Conservation (phyloP, 1,139 yeast species). For the Yamadazyma spencermartinsiae region DNA sequence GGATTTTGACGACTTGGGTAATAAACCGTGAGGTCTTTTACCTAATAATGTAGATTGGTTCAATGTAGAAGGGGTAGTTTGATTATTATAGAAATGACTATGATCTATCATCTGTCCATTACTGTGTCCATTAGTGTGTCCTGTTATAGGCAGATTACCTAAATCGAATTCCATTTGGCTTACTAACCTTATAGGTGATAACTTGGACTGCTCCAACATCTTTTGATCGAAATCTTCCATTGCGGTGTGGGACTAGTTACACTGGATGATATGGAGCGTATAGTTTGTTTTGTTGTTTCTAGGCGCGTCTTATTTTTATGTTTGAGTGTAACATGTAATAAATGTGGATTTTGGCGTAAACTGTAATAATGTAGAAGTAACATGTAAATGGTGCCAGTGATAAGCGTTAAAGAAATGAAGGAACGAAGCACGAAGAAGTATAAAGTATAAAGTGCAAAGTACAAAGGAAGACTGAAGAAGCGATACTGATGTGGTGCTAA, state of each 20-base stretch:
- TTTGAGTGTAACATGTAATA: too few relatives aligned
- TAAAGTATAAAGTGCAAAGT: too few relatives aligned
- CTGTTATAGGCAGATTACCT: background rate
- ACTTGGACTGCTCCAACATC: constrained; percentile 1
- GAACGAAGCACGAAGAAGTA: too few relatives aligned
- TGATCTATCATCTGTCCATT: constrained; percentile 1
- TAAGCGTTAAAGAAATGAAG: too few relatives aligned
- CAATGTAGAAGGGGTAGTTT: background rate
- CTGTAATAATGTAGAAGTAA: too few relatives aligned
- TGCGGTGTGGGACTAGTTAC: background rate
- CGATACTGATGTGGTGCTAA: too few relatives aligned
- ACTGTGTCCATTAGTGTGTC: background rate
- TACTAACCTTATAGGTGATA: background rate
- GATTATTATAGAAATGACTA: constrained; percentile 2
- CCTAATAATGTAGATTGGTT: constrained; percentile 8
- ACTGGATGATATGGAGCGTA: background rate
- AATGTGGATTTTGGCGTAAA: too few relatives aligned
- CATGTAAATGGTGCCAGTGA: too few relatives aligned
- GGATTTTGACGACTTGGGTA: constrained; percentile 27
- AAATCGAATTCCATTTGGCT: background rate
- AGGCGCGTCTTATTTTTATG: constrained; percentile 2
- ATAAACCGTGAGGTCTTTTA: constrained; percentile 49
- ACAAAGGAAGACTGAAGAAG: too few relatives aligned
- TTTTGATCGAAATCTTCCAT: constrained; percentile 2
- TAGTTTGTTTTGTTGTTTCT: background rate